phyloP scores from a whole-genome alignment of 164 flowering plant genomes.

The Liquidambar formosana region DNA sequence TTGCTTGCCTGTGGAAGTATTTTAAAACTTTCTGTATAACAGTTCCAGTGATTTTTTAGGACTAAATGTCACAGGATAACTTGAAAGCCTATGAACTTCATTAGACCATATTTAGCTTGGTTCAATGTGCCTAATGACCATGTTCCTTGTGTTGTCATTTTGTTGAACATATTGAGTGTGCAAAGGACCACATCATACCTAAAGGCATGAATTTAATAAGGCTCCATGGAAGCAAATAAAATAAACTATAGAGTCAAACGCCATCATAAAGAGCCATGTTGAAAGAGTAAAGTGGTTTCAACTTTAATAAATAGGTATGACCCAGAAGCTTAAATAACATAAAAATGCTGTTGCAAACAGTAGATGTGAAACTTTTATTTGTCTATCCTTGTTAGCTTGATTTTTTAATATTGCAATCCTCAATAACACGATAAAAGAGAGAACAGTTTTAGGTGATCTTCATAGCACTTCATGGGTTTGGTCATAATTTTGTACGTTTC shows the following conservation, averaged over 20 bases:
- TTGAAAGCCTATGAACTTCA: too few species aligned
- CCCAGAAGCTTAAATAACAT: conserved; percentile 1
- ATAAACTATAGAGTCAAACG: neutral
- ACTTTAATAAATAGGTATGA: conserved; percentile 2
- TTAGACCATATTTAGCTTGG: too few species aligned
- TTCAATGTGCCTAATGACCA: neutral
- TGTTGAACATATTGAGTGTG: neutral
- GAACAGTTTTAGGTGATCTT: too few species aligned
- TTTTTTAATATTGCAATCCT: neutral
- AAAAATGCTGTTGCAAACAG: neutral
- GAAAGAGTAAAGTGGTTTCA: conserved; percentile 1
- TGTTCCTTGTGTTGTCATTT: neutral
- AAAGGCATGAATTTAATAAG: neutral
- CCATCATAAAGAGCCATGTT: conserved; percentile 6
- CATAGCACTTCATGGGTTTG: too few species aligned
- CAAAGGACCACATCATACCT: neutral
- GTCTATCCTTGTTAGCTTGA: neutral
- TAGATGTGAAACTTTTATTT: conserved; percentile 5
- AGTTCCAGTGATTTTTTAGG: too few species aligned
- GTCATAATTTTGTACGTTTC: too few species aligned
- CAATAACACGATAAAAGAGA: neutral
- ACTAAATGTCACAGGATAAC: too few species aligned
- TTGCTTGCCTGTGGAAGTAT: too few species aligned
- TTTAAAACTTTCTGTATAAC: too few species aligned
- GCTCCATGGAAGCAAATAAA: conserved; percentile 5